Base-by-base conservation (phyloP, 2,329 filamentous ascomycete genomes). In the Pseudocercospora crystallina region DNA sequence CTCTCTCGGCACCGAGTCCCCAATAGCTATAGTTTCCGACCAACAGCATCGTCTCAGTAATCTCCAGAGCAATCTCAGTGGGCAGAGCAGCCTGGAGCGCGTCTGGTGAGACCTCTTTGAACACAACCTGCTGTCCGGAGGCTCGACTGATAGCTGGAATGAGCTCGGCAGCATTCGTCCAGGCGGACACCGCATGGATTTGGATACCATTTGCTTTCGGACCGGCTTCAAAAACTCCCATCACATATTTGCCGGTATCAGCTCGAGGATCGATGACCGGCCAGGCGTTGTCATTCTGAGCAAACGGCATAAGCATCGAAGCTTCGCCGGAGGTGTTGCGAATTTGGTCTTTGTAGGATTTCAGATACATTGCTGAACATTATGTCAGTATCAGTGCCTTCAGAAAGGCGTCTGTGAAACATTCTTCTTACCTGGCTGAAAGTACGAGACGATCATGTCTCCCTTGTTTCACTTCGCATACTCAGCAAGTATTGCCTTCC, bases 401-500 rank as follows among this genome's bases (percentile, higher is more conserved):
- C n/a, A n/a, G n/a, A 7, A 7, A 26, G 20, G 20, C 20, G 20
- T 42, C 20, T 30, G 39, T 20, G 26, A 42, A 42, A 10, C 8
- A 42, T 26, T 30, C 38, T 20, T 11, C 20, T 34, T 12, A 43
- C 41, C 41, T 8, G 64, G 60, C 46, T 61, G 52, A 42, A 60
- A 64, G 31, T 61, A 61, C 11, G 49, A 59, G 5, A 37, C 54
- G 12, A 64, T 49, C 49, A 63, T 61, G 12, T 54, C 56, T 40
- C 55, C 49, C 38, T 62, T 63, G 37, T 57, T 60, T 14, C 49
- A 57, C 47, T 63, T 60, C 37, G 65, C 59, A 46, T 69, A 69
- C 41, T 67, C 57, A 30, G 66, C 67, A 1, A 72, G 60, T 13
- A 60, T 55, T 2, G 66, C 67, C 51, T 73, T 73, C 31, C 53